phyloP scores from a whole-genome alignment of 2,329 filamentous ascomycete genomes.

The Clarireedia sp. region DNA sequence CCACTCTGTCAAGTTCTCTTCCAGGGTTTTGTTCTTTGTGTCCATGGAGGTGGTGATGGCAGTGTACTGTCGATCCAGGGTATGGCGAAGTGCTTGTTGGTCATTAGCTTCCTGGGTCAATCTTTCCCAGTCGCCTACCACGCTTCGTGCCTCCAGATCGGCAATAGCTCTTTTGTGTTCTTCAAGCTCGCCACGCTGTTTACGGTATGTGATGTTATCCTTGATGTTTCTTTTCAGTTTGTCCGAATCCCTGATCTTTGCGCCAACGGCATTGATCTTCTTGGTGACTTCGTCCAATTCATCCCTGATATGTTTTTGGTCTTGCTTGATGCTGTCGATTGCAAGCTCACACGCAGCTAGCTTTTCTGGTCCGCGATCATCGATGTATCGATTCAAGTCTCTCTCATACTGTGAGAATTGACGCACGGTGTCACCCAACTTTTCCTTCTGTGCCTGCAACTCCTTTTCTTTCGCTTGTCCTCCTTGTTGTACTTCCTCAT shows the following conservation, averaged over 20 bases:
- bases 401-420: conserved; percentile 68
- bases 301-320: conserved; percentile 56
- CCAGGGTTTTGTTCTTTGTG: conserved; percentile 75
- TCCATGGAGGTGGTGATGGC: conserved; percentile 71
- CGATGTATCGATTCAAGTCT: conserved; percentile 73
- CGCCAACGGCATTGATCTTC: conserved; percentile 68
- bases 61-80: conserved; percentile 63
- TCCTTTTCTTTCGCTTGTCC: conserved; percentile 66
- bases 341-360: conserved; percentile 62
- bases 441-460: conserved; percentile 62
- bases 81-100: conserved; percentile 60
- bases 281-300: conserved; percentile 60
- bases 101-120: conserved; percentile 61
- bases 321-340: conserved; percentile 58
- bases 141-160: conserved; percentile 69
- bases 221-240: conserved; percentile 77
- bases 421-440: conserved; percentile 64
- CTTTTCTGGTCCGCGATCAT: conserved; percentile 64
- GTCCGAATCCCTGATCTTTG: conserved; percentile 70
- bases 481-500: conserved; percentile 67
- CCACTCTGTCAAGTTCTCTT: conserved; percentile 68
- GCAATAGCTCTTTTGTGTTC: conserved; percentile 61
- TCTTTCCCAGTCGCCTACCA: conserved; percentile 71
- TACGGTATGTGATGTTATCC: conserved; percentile 83
- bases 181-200: conserved; percentile 61